Evolutionary conservation across 140 eudicot genomes (phyloP).

Genomic region (Erigeron philadelphicus): DNA sequence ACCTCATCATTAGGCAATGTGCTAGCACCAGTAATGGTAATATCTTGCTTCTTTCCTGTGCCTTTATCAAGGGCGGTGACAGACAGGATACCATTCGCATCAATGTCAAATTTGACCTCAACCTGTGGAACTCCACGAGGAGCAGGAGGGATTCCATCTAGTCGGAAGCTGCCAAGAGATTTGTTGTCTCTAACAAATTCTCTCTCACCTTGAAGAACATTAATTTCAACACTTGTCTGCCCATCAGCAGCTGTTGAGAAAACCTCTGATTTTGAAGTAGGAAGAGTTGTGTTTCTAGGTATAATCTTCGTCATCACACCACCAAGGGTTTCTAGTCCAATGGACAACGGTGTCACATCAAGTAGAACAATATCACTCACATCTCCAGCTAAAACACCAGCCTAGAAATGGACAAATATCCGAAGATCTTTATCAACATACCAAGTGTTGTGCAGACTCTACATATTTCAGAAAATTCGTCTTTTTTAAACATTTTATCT

Average conservation of each 20-base stretch:
- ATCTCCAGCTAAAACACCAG: constrained; percentile 96
- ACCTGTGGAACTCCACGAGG: constrained; percentile 97
- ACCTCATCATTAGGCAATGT: constrained; percentile 93
- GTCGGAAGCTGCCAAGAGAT: constrained; percentile 85
- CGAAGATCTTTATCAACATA: not conserved
- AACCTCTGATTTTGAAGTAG: constrained; percentile 89
- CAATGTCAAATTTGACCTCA: constrained; percentile 91
- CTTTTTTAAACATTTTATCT: too few species aligned
- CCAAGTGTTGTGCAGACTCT: too few species aligned
- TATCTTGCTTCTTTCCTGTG: constrained; percentile 93
- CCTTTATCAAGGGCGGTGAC: constrained; percentile 86
- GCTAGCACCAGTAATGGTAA: constrained; percentile 96
- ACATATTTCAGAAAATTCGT: too few species aligned
- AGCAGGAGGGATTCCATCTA: constrained; percentile 95
- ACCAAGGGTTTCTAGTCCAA: constrained; percentile 93
- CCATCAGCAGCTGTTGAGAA: constrained; percentile 99
- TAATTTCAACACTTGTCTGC: constrained; percentile 87
- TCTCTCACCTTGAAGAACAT: constrained; percentile 88
- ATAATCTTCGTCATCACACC: constrained; percentile 97
- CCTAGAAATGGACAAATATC: constrained; percentile 38
- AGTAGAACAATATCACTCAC: constrained; percentile 90
- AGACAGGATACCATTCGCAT: constrained; percentile 84
- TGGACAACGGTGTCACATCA: constrained; percentile 80
- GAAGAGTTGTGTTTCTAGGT: constrained; percentile 79
- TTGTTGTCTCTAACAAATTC: constrained; percentile 93